Evolutionary conservation across 2,329 filamentous ascomycete species (phyloP).

Genomic region (Plenodomus lindquistii): DNA sequence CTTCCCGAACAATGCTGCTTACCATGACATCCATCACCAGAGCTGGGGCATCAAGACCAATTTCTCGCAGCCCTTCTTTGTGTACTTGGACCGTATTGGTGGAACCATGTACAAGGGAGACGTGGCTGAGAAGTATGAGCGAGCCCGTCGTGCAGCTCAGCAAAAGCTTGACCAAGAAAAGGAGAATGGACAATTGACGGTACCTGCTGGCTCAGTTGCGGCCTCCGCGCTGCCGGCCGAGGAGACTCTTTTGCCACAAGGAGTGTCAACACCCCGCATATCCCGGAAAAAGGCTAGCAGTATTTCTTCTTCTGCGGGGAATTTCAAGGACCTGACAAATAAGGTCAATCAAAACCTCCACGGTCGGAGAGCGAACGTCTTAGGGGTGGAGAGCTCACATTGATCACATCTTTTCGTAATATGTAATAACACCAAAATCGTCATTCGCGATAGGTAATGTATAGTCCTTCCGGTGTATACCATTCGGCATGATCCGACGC

Average conservation of each 20-base stretch:
- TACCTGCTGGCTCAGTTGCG: slow-evolving; percentile 14
- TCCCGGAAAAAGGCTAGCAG: slow-evolving; percentile 48
- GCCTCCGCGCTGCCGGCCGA: slow-evolving; percentile 25
- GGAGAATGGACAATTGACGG: slow-evolving; percentile 28
- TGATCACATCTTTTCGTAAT: slow-evolving; percentile 18
- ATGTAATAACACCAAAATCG: slow-evolving; percentile 16
- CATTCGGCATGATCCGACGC: slow-evolving; percentile 9
- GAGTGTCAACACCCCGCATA: slow-evolving; percentile 43
- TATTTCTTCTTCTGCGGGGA: slow-evolving; percentile 43
- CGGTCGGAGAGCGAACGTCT: slow-evolving; percentile 50
- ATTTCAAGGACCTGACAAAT: slow-evolving; percentile 51
- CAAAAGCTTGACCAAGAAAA: slow-evolving; percentile 58
- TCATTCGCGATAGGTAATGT: slow-evolving; percentile 35
- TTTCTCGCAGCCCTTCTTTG: slow-evolving; percentile 91
- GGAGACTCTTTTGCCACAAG: slow-evolving; percentile 29
- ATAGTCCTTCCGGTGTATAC: slow-evolving; percentile 30
- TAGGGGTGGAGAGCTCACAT: slow-evolving; percentile 50
- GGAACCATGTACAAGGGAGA: slow-evolving; percentile 79
- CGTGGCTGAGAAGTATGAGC: slow-evolving; percentile 62
- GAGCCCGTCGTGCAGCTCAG: slow-evolving; percentile 59
- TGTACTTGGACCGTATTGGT: slow-evolving; percentile 85
- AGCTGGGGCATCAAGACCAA: slow-evolving; percentile 99
- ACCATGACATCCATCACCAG: slow-evolving; percentile 98
- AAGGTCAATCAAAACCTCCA: slow-evolving; percentile 53
- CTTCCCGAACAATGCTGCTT: slow-evolving; percentile 92